Conservation (phyloP, 2,329 filamentous ascomycete species). For the Microthyrium microscopicum region DNA sequence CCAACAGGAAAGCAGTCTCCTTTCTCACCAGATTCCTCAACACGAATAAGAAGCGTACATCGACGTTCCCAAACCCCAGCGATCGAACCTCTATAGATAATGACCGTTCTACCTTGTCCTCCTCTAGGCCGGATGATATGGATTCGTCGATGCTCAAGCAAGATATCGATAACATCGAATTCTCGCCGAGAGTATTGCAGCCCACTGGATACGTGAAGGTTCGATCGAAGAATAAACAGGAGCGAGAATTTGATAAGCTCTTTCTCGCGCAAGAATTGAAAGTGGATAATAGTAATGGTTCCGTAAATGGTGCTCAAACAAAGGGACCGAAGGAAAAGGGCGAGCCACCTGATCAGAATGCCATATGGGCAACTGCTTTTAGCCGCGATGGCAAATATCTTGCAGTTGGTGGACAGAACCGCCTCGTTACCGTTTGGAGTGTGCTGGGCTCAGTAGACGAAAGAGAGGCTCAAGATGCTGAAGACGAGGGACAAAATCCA, state of each 20-base stretch:
- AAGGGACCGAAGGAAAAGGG: conserved; percentile 16
- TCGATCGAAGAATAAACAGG: conserved; percentile 62
- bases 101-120: conserved; percentile 29
- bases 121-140: conserved; percentile 57
- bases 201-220: conserved; percentile 86
- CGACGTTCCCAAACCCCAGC: conserved; percentile 22
- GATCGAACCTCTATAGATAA: conserved; percentile 28
- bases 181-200: conserved; percentile 72
- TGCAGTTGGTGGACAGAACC: conserved; percentile 82
- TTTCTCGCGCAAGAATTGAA: conserved; percentile 83
- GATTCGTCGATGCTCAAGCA: conserved; percentile 72
- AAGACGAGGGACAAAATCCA: conserved; percentile 29
- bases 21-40: conserved; percentile 78
- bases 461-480: conserved; percentile 53
- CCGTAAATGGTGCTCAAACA: neutral
- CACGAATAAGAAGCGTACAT: conserved; percentile 55
- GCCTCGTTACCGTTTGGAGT: conserved; percentile 71
- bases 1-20: conserved; percentile 61
- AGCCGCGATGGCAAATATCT: conserved; percentile 83
- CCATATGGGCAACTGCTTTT: conserved; percentile 86
- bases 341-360: conserved; percentile 31
- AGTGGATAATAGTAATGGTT: conserved; percentile 9
- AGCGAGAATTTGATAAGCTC: conserved; percentile 65
- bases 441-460: conserved; percentile 74
- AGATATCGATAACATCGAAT: conserved; percentile 53